These are phyloP conservation scores for Microcyclospora tardicrescens DNA, from an alignment of 2,329 filamentous ascomycete species.

Conservation along the genomic window DNA sequence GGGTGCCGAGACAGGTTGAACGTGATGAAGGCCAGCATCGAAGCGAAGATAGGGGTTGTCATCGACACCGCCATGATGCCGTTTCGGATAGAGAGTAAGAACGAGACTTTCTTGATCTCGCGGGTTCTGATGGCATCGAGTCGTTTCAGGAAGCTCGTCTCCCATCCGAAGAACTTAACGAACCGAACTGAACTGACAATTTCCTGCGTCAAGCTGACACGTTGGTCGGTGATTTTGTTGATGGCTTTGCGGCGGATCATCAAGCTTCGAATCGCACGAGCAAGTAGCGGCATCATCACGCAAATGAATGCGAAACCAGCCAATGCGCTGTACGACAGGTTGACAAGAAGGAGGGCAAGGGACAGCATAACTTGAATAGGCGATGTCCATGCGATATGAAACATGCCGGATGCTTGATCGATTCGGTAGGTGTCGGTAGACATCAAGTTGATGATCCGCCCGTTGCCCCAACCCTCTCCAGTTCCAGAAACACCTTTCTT, in stretches of 20 bases:
- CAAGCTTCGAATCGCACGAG: conserved; percentile 61
- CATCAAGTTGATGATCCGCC: conserved; percentile 85
- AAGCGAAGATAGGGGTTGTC: conserved; percentile 83
- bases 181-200: conserved; percentile 84
- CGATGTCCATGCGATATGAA: conserved; percentile 83
- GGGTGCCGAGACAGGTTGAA: conserved; percentile 49
- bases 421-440: conserved; percentile 88
- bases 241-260: conserved; percentile 65
- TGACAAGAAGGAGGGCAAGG: conserved; percentile 67
- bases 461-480: conserved; percentile 80
- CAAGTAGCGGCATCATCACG: conserved; percentile 64
- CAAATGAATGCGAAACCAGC: conserved; percentile 76
- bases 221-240: conserved; percentile 88
- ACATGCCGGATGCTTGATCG: conserved; percentile 75
- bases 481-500: conserved; percentile 47
- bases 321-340: conserved; percentile 78
- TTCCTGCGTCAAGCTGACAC: conserved; percentile 83
- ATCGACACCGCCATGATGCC: conserved; percentile 73
- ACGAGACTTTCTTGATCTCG: conserved; percentile 75
- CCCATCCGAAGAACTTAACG: conserved; percentile 96
- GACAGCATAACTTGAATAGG: conserved; percentile 69
- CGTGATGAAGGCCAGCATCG: conserved; percentile 89
- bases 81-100: conserved; percentile 70
- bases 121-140: conserved; percentile 58
- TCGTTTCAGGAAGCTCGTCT: conserved; percentile 68